Percentiles rank a stretch among this genome's conserved stretches.
Evolutionary conservation across 208 protist genomes (phyloP).

Genomic region (Strigomonas culicis): DNA sequence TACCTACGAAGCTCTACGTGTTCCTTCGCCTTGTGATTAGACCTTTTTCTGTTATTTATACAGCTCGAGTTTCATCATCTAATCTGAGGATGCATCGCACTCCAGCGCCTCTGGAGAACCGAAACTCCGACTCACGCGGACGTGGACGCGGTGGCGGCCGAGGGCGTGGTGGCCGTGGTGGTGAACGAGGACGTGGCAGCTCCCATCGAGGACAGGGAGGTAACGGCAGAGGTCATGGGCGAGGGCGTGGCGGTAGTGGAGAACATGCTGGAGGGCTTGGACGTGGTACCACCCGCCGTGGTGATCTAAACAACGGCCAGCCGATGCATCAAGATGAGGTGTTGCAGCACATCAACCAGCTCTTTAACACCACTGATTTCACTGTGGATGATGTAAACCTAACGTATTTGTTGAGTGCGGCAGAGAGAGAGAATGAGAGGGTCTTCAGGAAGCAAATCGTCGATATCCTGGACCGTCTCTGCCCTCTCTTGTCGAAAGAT

Average conservation of each 20-base stretch:
- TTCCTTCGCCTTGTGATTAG: background rate
- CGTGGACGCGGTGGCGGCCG: background rate
- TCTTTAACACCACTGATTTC: background rate
- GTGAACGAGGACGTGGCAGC: background rate
- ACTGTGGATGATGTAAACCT: background rate
- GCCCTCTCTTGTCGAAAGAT: background rate
- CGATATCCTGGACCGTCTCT: background rate
- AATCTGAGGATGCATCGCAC: background rate
- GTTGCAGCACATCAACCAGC: background rate
- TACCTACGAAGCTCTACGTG: background rate
- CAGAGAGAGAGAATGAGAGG: background rate
- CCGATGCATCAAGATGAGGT: background rate
- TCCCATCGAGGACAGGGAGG: too few relatives aligned
- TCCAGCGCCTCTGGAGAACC: background rate
- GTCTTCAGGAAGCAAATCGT: background rate
- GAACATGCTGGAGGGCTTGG: background rate
- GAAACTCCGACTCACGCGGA: background rate
- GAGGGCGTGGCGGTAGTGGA: background rate
- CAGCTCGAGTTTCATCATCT: background rate
- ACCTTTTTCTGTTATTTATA: background rate
- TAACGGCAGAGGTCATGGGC: background rate
- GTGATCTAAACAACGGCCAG: background rate
- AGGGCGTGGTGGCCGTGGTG: too few relatives aligned
- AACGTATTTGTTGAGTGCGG: background rate
- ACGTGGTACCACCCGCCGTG: background rate